phyloP scores from a whole-genome alignment of 371 early-diverging fungal species.

The Paraphysoderma sedebokerense region DNA sequence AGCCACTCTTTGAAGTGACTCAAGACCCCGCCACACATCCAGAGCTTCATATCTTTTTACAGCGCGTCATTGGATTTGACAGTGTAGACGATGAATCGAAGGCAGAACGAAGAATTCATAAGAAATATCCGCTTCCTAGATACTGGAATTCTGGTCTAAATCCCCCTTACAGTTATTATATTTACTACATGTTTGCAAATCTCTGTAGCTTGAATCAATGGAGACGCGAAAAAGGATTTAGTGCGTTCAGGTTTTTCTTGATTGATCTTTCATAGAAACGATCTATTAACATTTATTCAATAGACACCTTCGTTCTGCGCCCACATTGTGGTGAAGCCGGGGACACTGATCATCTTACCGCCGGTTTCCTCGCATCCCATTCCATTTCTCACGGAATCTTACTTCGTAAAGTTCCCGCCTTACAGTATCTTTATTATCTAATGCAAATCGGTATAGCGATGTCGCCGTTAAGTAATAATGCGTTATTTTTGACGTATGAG shows the following conservation, averaged over 20 bases:
- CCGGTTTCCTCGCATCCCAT: conserved; percentile 80
- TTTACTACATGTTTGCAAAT: conserved; percentile 92
- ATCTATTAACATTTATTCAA: background rate
- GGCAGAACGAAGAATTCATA: conserved; percentile 61
- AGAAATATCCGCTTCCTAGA: conserved; percentile 70
- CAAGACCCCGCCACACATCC: conserved; percentile 65
- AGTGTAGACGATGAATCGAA: conserved; percentile 96
- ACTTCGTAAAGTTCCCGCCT: conserved; percentile 86
- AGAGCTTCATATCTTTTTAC: conserved; percentile 79
- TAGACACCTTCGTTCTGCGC: conserved; percentile 80
- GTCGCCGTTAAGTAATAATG: conserved; percentile 97
- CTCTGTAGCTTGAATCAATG: conserved; percentile 71
- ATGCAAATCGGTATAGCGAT: conserved; percentile 95
- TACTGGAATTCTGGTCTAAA: conserved; percentile 57
- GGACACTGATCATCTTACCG: conserved; percentile 88
- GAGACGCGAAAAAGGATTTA: conserved; percentile 61
- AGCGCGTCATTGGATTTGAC: conserved; percentile 92
- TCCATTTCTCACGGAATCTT: conserved; percentile 93
- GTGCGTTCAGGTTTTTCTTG: conserved; percentile 20
- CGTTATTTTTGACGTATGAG: conserved; percentile 89
- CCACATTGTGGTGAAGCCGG: conserved; percentile 98
- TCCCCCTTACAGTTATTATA: conserved; percentile 96
- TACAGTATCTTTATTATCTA: conserved; percentile 93
- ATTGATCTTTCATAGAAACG: background rate
- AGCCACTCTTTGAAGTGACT: conserved; percentile 89